Conservation (phyloP, 139 green algal species). For the Chlamydomonas schloesseri region DNA sequence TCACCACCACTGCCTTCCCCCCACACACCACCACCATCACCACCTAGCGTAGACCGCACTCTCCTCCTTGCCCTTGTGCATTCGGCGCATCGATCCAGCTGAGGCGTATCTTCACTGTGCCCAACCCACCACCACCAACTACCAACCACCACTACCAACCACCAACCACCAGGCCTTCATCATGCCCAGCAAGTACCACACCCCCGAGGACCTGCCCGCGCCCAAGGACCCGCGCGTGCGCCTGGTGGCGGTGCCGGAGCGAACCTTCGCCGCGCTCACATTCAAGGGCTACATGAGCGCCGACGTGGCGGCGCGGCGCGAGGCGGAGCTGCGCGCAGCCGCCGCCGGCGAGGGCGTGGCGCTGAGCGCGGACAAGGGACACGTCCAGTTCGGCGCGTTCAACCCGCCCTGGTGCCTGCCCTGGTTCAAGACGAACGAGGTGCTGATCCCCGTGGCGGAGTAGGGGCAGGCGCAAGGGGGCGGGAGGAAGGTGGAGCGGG, state of each 20-base stretch:
- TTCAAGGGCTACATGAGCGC: constrained; percentile 2
- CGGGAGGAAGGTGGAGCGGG: background rate
- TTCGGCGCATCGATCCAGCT: too few relatives aligned
- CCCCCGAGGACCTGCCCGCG: background rate
- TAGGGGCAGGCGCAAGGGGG: background rate
- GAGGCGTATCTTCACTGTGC: too few relatives aligned
- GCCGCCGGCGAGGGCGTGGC: background rate
- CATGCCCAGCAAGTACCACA: constrained; percentile 35
- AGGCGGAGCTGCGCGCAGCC: constrained; percentile 16
- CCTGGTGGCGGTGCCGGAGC: constrained; percentile 27
- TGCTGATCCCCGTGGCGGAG: constrained; percentile 44
- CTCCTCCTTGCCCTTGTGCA: too few relatives aligned
- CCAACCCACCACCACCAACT: too few relatives aligned
- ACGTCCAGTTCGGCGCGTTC: constrained; percentile 22
- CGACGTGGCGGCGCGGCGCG: background rate
- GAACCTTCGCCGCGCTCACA: constrained; percentile 17
- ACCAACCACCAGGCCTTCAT: background rate
- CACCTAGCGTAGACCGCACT: too few relatives aligned
- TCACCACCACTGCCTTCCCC: too few relatives aligned
- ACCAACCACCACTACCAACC: too few relatives aligned
- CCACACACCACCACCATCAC: too few relatives aligned
- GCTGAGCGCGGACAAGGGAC: background rate
- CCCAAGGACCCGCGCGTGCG: constrained; percentile 23
- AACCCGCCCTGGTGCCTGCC: constrained; percentile 48
- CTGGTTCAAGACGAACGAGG: constrained; percentile 25